Evolutionary conservation across 2,329 filamentous ascomycete genomes (phyloP), one percentile per base, ranked within the genome.

Genomic region (Sporothrix brunneoviolacea): DNA sequence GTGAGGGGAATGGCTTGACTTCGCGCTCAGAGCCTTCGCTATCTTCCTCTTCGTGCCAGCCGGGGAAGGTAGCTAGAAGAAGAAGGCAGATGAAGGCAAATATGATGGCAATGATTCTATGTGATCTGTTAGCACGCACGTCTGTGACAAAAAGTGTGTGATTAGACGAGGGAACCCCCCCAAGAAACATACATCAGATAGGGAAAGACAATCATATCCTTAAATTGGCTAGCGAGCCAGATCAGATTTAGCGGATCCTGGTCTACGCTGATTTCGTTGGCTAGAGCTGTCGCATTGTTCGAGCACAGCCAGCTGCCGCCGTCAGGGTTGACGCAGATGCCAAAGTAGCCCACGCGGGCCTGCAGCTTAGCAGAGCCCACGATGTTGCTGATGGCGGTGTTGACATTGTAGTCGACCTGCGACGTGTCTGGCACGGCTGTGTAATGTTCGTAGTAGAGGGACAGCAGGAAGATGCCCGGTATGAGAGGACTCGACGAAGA

Each of bases 131-230:
- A 60, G 60, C 41, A 15, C 8, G 7, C 5, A 13, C 4, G 16
- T 8, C 8, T 2, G 4, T 16, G 12, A n/a, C 10, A 30, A 5
- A 27, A 9, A 7, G 8, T 32, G n/a, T n/a, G n/a, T n/a, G n/a
- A n/a, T n/a, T n/a, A 28, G 21, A 13, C 15, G 32, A 22, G 12
- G 10, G 16, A 41, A 21, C 19, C 8, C 59, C 12, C 16, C 13
- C 6, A 35, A 15, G 15, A 16, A 15, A 74, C 87, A 74, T 68
- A 93, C 86, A 98, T 84, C 18, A 98, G 73, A 64, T 97, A 98
- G 9, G 93, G 93, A 66, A 98, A 98, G 39, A 98, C 91, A 65
- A 98, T 93, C 70, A 91, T 91, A 68, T 97, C 90, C 69, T 97
- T 97, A 73, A 98, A 98, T 58, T 95, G 95, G 60, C 86, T 84